Percentiles rank a stretch among this genome's conserved stretches.
Evolutionary conservation across 2,329 filamentous ascomycete species (phyloP).

Genomic region (Myriangium duriaei): DNA sequence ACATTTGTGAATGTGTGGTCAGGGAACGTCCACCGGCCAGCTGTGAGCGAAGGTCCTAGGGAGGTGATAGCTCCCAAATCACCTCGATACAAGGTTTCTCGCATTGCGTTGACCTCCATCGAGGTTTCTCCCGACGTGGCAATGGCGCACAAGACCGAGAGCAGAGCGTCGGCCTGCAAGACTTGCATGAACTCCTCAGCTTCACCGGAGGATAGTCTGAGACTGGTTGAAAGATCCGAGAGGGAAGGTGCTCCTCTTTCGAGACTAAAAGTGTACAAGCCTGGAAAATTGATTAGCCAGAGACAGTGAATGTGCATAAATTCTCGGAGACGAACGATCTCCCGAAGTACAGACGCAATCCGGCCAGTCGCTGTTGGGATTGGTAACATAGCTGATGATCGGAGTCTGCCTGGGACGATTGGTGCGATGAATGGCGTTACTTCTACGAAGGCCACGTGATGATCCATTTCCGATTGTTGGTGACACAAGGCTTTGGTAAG

Average conservation of each 20-base stretch:
- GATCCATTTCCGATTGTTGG: constrained; percentile 20
- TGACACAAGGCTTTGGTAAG: constrained; percentile 32
- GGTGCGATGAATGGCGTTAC: constrained; percentile 51
- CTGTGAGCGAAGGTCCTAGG: background rate
- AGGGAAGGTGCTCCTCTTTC: constrained; percentile 7
- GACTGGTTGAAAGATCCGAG: constrained; percentile 1
- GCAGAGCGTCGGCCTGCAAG: constrained; percentile 8
- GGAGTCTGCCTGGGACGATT: constrained; percentile 2
- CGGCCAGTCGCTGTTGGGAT: constrained; percentile 1
- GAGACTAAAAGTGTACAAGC: constrained; percentile 8
- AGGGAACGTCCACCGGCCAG: constrained; percentile 12
- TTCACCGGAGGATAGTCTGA: constrained; percentile 1
- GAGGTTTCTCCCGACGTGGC: background rate
- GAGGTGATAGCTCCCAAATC: background rate
- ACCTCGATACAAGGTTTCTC: constrained; percentile 1
- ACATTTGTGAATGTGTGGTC: constrained; percentile 12
- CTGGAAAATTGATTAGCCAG: constrained; percentile 7
- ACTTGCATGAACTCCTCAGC: constrained; percentile 6
- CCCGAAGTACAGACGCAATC: constrained; percentile 2
- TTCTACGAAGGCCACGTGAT: constrained; percentile 41
- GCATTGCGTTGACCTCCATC: constrained; percentile 2
- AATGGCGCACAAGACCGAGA: constrained; percentile 7
- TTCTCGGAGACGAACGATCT: constrained; percentile 10
- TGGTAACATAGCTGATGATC: constrained; percentile 3
- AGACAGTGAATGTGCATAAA: constrained; percentile 11